Evolutionary conservation across 2,329 filamentous ascomycete species (phyloP).

Genomic region (Verticillium nonalfalfae): DNA sequence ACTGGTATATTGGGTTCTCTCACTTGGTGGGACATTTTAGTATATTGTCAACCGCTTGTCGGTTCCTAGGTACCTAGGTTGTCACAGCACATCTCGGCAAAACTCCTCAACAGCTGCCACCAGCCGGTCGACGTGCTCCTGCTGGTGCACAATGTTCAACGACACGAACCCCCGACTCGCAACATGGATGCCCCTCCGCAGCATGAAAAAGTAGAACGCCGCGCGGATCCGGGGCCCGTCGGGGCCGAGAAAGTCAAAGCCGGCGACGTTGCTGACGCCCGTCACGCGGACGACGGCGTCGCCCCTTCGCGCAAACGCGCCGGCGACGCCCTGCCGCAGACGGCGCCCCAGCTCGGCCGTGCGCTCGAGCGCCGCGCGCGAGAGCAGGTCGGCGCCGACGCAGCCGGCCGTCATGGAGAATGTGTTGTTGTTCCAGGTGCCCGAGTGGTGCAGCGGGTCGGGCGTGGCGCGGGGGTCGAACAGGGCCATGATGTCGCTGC

Average conservation of each 20-base stretch:
- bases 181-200: slow-evolving; percentile 6
- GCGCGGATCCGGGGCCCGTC: slow-evolving; percentile 1
- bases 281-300: slow-evolving; percentile 3
- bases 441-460: slow-evolving; percentile 10
- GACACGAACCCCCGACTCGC: slow-evolving; percentile 9
- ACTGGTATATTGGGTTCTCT: too few species aligned
- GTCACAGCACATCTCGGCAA: slow-evolving; percentile 1
- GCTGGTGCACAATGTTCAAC: slow-evolving; percentile 7
- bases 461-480: slow-evolving; percentile 40
- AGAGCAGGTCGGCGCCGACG: slow-evolving; percentile 8
- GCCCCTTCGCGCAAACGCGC: neutral
- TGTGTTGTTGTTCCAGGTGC: slow-evolving; percentile 12
- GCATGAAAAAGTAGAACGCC: slow-evolving; percentile 9
- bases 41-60: too few species aligned
- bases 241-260: slow-evolving; percentile 6
- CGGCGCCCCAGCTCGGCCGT: slow-evolving; percentile 3
- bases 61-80: too few species aligned
- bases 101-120: slow-evolving; percentile 1
- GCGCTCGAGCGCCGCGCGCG: slow-evolving; percentile 5
- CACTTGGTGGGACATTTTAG: too few species aligned
- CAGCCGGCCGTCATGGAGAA: slow-evolving; percentile 12
- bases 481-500: slow-evolving; percentile 48
- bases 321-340: slow-evolving; percentile 3
- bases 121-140: slow-evolving; percentile 3
- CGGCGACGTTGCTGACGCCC: slow-evolving; percentile 8